Evolutionary conservation across 352 stramenopile species (phyloP).

Genomic region (Peronospora destructor): DNA sequence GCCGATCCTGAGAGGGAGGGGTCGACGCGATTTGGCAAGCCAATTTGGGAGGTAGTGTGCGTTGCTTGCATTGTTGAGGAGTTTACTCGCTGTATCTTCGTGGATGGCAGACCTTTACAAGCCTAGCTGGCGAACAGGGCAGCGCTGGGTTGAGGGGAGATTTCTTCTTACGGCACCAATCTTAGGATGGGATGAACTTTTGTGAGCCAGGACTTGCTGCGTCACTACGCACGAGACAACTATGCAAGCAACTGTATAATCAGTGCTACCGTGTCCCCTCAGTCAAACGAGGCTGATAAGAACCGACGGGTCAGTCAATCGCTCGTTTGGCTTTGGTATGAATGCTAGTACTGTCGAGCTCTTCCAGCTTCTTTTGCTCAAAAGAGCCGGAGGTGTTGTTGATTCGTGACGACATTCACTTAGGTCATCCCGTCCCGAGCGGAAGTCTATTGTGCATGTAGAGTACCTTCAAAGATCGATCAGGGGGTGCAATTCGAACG

Average conservation of each 20-base stretch:
- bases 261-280: slow-evolving; percentile 11
- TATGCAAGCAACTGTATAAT: slow-evolving; percentile 30
- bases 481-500: slow-evolving; percentile 1
- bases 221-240: slow-evolving; percentile 14
- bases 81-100: slow-evolving; percentile 11
- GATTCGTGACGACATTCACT: slow-evolving; percentile 12
- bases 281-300: neutral
- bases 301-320: neutral
- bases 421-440: slow-evolving; percentile 10
- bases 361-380: neutral
- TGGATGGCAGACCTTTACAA: slow-evolving; percentile 25
- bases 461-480: neutral
- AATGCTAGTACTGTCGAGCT: neutral
- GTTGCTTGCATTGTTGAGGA: slow-evolving; percentile 20
- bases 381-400: neutral
- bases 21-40: slow-evolving; percentile 15
- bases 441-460: neutral
- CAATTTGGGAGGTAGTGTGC: neutral
- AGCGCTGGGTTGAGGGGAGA: slow-evolving; percentile 13
- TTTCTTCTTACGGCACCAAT: slow-evolving; percentile 27
- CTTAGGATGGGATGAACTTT: slow-evolving; percentile 25
- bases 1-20: slow-evolving; percentile 30
- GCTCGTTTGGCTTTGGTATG: neutral
- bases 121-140: slow-evolving; percentile 18
- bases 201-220: too few relatives aligned